phyloP scores from a whole-genome alignment of 169 alveolate species.

The Plasmodium gonderi region DNA sequence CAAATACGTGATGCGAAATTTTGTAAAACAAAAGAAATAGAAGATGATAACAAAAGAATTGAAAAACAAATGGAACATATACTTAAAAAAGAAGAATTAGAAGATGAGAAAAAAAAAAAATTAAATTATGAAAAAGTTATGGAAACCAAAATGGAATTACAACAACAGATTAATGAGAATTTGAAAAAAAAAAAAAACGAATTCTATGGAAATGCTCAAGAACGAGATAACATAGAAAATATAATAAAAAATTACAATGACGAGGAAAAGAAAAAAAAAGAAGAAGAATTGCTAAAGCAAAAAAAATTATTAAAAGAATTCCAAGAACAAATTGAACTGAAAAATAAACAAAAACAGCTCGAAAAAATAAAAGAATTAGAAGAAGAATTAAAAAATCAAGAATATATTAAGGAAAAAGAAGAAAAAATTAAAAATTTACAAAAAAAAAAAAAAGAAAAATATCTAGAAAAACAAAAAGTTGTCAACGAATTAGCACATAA shows the following conservation, averaged over 20 bases:
- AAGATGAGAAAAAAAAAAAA: conserved; percentile 40
- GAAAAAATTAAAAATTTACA: conserved; percentile 30
- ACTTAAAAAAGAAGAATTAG: conserved; percentile 37
- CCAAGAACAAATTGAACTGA: conserved; percentile 71
- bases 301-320: conserved; percentile 62
- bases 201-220: conserved; percentile 16
- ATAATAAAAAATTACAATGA: conserved; percentile 35
- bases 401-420: conserved; percentile 61
- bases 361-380: conserved; percentile 56
- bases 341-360: conserved; percentile 51
- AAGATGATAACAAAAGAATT: conserved; percentile 28
- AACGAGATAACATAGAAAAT: conserved; percentile 44
- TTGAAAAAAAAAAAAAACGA: conserved; percentile 42
- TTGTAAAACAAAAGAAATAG: conserved; percentile 4
- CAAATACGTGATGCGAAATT: conserved; percentile 63
- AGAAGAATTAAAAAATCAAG: conserved; percentile 63
- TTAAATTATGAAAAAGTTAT: conserved; percentile 32
- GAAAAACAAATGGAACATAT: conserved; percentile 37
- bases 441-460: conserved; percentile 54
- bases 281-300: conserved; percentile 45
- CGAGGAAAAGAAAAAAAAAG: conserved; percentile 70
- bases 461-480: conserved; percentile 68
- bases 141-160: conserved; percentile 68
- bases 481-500: conserved; percentile 69
- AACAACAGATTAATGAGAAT: conserved; percentile 63